Conservation (phyloP, 1,284 basidiomycete species). For the Irpex rosettiformis region DNA sequence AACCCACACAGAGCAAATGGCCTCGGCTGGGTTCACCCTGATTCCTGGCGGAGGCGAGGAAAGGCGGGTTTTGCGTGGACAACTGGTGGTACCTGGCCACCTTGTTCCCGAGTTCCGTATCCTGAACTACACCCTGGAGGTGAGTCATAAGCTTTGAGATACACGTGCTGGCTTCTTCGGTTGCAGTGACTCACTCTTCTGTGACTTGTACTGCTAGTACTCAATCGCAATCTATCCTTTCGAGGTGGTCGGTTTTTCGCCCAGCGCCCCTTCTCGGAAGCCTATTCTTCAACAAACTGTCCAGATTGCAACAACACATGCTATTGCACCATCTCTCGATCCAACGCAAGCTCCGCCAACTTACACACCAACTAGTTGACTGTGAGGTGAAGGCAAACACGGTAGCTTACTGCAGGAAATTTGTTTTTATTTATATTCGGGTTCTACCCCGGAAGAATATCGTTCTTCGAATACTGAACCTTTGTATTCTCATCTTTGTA, state of each 20-base stretch:
- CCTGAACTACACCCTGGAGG: constrained; percentile 20
- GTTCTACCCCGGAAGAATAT: not conserved
- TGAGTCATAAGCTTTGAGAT: constrained; percentile 6
- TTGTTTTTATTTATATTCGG: not conserved
- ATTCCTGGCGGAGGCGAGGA: not conserved
- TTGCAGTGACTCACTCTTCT: not conserved
- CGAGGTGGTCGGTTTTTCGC: constrained; percentile 19
- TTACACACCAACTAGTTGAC: not conserved
- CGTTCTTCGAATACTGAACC: not conserved
- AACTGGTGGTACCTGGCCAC: constrained; percentile 17
- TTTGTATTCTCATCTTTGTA: not conserved
- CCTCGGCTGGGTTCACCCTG: constrained; percentile 19
- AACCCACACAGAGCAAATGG: constrained; percentile 9
- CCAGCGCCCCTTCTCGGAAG: constrained; percentile 3
- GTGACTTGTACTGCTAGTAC: constrained; percentile 15
- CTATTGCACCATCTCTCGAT: constrained; percentile 16
- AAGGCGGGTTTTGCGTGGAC: constrained; percentile 15
- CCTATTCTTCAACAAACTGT: constrained; percentile 17
- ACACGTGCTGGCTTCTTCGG: not conserved
- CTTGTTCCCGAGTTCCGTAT: constrained; percentile 19
- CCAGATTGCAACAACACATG: constrained; percentile 20
- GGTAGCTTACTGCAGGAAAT: not conserved
- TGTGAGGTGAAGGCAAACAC: not conserved
- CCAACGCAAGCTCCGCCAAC: constrained; percentile 11
- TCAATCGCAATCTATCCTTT: constrained; percentile 15